Evolutionary conservation across 2,329 filamentous ascomycete species (phyloP).

Genomic region (Exutisphaerella laricina): DNA sequence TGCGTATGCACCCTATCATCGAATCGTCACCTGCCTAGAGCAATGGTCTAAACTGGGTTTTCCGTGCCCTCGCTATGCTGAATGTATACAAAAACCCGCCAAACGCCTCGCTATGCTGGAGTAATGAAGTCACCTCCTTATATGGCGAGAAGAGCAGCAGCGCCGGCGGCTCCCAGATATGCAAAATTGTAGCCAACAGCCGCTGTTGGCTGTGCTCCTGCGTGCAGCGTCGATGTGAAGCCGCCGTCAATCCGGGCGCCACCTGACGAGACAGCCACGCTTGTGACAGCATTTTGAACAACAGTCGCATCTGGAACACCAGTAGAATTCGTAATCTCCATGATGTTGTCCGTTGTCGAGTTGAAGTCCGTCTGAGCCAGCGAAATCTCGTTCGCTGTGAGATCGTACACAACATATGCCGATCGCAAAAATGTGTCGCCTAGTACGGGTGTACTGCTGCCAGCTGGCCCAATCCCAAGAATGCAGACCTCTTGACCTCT

Average conservation of each 20-base stretch:
- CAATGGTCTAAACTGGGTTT: too few species aligned
- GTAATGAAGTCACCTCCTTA: too few species aligned
- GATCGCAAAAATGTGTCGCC: constrained; percentile 59
- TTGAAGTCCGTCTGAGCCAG: constrained; percentile 59
- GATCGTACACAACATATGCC: constrained; percentile 59
- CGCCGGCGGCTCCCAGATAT: too few species aligned
- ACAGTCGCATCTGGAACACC: constrained; percentile 50
- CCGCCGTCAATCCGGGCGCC: background rate
- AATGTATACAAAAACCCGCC: too few species aligned
- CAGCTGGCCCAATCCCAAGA: constrained; percentile 49
- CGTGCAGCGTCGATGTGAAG: background rate
- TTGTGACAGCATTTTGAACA: constrained; percentile 49
- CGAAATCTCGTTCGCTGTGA: constrained; percentile 55
- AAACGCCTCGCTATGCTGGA: too few species aligned
- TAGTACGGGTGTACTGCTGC: constrained; percentile 46
- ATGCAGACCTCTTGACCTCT: constrained; percentile 42
- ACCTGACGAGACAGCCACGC: constrained; percentile 32
- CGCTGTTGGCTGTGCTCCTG: background rate
- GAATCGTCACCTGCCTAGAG: too few species aligned
- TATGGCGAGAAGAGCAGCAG: too few species aligned
- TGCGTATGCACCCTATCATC: too few species aligned
- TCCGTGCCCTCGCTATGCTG: too few species aligned
- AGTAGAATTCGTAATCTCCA: constrained; percentile 49
- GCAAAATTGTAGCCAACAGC: too few species aligned
- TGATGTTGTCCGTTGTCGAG: constrained; percentile 45